Evolutionary conservation across 2,329 filamentous ascomycete species (phyloP).

Genomic region (Ceratocystis diversiconidia): DNA sequence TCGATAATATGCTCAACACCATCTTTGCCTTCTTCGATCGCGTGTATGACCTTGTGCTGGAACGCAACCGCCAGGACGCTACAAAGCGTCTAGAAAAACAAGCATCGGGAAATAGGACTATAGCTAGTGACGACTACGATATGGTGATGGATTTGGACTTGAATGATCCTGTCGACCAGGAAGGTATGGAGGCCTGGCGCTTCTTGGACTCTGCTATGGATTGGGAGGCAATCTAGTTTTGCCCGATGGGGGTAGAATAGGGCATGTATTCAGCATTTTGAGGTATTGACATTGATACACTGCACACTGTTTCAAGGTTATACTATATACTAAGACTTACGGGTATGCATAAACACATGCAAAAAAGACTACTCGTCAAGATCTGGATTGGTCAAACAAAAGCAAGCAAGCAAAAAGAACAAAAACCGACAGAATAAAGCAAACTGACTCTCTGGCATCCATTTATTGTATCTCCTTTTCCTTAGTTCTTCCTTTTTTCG

Average conservation of each 20-base stretch:
- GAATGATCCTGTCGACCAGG: slow-evolving; percentile 19
- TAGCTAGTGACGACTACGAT: background rate
- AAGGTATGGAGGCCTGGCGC: slow-evolving; percentile 30
- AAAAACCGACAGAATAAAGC: no score
- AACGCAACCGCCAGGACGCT: slow-evolving; percentile 26
- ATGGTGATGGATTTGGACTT: slow-evolving; percentile 21
- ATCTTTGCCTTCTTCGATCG: slow-evolving; percentile 46
- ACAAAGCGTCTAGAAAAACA: slow-evolving; percentile 14
- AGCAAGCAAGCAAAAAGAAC: background rate
- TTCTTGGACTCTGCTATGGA: slow-evolving; percentile 49
- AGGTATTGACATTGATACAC: background rate
- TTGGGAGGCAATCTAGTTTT: slow-evolving; percentile 31
- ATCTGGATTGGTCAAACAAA: background rate
- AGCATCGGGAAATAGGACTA: background rate
- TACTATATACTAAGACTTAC: no score
- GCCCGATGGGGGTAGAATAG: background rate
- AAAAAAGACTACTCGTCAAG: background rate
- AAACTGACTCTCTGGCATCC: no score
- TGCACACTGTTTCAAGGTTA: no score
- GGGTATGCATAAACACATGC: background rate
- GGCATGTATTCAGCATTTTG: background rate
- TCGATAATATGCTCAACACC: slow-evolving; percentile 42
- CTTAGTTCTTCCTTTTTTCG: background rate
- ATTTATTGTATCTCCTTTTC: no score
- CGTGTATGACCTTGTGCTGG: slow-evolving; percentile 38